Evolutionary conservation across 441 rosid genomes (phyloP).

Genomic region (Pelargonium cotyledonis): DNA sequence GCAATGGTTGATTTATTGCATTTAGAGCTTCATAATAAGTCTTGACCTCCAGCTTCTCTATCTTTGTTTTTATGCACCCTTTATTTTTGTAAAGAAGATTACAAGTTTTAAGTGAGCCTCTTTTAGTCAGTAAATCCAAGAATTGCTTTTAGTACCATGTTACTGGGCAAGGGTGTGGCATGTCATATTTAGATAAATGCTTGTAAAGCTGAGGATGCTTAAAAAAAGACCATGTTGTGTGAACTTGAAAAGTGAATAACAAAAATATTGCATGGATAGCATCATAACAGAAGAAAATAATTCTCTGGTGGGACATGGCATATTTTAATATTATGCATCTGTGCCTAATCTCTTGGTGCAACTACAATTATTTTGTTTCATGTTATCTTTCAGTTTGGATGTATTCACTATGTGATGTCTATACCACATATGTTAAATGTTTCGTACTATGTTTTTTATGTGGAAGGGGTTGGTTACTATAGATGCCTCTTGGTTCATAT

Average conservation of each 20-base stretch:
- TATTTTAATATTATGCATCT: not conserved
- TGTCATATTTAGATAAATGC: not conserved
- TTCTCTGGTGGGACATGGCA: not conserved
- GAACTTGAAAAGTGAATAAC: not conserved
- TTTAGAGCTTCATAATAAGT: not conserved
- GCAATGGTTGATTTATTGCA: not conserved
- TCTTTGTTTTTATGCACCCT: not conserved
- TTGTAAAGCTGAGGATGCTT: not conserved
- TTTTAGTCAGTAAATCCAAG: not conserved
- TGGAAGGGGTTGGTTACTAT: not conserved
- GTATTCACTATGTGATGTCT: not conserved
- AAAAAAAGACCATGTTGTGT: not conserved
- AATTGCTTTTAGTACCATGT: not conserved
- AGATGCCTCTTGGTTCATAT: conserved; percentile 4
- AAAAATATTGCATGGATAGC: not conserved
- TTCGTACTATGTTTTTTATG: too few relatives aligned
- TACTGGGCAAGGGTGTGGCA: not conserved
- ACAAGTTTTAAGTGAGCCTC: not conserved
- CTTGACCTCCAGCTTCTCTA: not conserved
- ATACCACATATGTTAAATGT: not conserved
- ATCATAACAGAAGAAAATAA: not conserved
- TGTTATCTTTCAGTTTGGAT: not conserved
- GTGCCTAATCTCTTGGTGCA: not conserved
- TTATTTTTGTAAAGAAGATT: not conserved
- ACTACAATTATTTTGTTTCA: not conserved